Conservation (phyloP, 1,139 yeast genomes). For the Sugiyamaella castrensis region DNA sequence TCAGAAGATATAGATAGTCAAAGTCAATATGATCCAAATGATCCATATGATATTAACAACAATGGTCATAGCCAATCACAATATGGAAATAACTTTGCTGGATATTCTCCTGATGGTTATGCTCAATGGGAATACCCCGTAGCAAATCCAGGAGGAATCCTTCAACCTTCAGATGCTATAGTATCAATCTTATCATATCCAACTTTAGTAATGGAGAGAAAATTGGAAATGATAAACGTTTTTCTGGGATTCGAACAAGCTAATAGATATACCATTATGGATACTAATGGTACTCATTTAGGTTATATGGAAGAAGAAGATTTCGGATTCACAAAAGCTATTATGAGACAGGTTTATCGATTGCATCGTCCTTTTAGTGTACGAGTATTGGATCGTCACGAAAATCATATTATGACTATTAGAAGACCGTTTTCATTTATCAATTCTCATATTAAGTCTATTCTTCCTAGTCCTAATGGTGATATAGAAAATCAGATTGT, state of each 20-base stretch:
- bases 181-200: conserved; percentile 66
- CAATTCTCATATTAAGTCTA: conserved; percentile 79
- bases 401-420: conserved; percentile 61
- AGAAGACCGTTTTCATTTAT: conserved; percentile 79
- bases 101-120: conserved; percentile 6
- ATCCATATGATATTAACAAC: background rate
- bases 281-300: conserved; percentile 65
- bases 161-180: conserved; percentile 55
- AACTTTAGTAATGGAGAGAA: conserved; percentile 79
- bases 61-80: background rate
- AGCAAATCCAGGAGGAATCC: conserved; percentile 27
- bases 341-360: conserved; percentile 77
- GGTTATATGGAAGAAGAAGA: conserved; percentile 85
- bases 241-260: conserved; percentile 90
- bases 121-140: conserved; percentile 11
- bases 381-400: conserved; percentile 70
- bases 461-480: conserved; percentile 50
- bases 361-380: conserved; percentile 85
- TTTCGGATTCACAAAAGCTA: conserved; percentile 60
- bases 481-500: conserved; percentile 40
- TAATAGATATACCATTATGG: conserved; percentile 70
- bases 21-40: background rate
- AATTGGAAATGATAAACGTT: conserved; percentile 82
- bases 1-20: background rate
- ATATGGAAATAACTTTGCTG: conserved; percentile 4